phyloP scores from a whole-genome alignment of 2,329 filamentous ascomycete genomes.

The Hortaea sp. region DNA sequence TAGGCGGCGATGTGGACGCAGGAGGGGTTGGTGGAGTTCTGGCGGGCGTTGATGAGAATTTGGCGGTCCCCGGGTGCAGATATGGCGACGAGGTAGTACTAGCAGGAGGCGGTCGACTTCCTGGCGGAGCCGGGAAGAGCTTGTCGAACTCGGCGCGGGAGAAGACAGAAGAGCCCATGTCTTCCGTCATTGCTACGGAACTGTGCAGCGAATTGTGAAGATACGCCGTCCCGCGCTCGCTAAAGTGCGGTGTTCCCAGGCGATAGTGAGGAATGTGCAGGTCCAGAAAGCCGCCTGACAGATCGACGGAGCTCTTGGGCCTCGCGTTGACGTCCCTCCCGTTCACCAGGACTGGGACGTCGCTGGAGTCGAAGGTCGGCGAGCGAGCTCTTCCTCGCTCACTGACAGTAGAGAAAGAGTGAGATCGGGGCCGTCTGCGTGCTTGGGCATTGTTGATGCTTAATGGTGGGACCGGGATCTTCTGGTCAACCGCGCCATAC shows the following conservation, averaged over 20 bases:
- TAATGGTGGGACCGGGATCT: slow-evolving; percentile 11
- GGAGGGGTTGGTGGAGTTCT: slow-evolving; percentile 3
- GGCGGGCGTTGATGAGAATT: slow-evolving; percentile 2
- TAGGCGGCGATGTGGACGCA: background rate
- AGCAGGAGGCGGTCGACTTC: background rate
- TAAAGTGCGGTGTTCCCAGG: slow-evolving; percentile 74
- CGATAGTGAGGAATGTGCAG: slow-evolving; percentile 66
- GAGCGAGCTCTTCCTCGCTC: slow-evolving; percentile 44
- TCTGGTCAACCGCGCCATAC: slow-evolving; percentile 4
- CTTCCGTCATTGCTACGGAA: slow-evolving; percentile 53
- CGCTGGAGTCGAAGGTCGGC: slow-evolving; percentile 18
- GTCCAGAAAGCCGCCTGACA: slow-evolving; percentile 16
- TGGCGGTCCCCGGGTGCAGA: slow-evolving; percentile 9
- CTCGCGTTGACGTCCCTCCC: slow-evolving; percentile 12
- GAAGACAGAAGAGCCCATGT: slow-evolving; percentile 53
- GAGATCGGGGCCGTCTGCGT: slow-evolving; percentile 42
- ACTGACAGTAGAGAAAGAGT: slow-evolving; percentile 66
- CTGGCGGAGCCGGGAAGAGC: slow-evolving; percentile 34
- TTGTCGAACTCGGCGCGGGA: slow-evolving; percentile 34
- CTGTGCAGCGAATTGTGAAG: slow-evolving; percentile 72
- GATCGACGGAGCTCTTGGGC: slow-evolving; percentile 20
- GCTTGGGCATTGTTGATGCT: slow-evolving; percentile 13
- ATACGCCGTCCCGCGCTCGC: slow-evolving; percentile 61
- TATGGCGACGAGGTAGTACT: slow-evolving; percentile 1
- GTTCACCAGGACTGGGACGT: slow-evolving; percentile 17